phyloP scores from a whole-genome alignment of 2,329 filamentous ascomycete species.

The Orbilia blumenaviensis region DNA sequence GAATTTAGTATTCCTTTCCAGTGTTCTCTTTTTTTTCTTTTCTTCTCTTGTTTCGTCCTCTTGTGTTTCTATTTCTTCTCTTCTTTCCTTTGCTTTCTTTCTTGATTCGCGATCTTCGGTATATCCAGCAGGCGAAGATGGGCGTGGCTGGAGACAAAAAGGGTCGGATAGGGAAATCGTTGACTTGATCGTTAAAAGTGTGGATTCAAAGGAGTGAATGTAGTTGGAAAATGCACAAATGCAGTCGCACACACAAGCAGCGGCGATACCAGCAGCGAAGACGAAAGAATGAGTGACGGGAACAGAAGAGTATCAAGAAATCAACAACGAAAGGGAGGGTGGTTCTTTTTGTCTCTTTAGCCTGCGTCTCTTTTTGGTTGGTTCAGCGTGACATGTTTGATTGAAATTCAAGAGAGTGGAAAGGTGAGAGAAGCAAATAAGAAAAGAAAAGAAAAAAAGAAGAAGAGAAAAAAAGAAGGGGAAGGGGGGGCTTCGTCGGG shows the following conservation, averaged over 20 bases:
- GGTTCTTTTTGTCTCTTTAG: conserved; percentile 42
- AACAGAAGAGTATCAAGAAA: conserved; percentile 23
- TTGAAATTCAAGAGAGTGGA: conserved; percentile 45
- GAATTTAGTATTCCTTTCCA: not conserved
- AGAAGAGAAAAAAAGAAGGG: conserved; percentile 42
- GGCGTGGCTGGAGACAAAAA: conserved; percentile 19
- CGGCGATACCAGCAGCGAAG: conserved; percentile 1
- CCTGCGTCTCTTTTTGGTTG: conserved; percentile 8
- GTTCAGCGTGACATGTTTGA: conserved; percentile 55
- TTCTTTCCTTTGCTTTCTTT: not conserved
- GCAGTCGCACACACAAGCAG: conserved; percentile 2
- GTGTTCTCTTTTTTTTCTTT: no score
- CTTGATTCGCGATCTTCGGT: not conserved
- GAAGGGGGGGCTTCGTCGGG: conserved; percentile 5
- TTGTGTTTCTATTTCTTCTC: not conserved
- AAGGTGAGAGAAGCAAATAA: conserved; percentile 28
- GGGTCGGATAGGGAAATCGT: not conserved
- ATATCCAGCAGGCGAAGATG: not conserved
- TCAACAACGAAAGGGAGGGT: conserved; percentile 38
- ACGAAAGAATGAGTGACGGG: conserved; percentile 36
- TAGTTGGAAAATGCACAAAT: conserved; percentile 37
- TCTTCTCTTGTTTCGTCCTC: not conserved
- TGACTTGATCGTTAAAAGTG: conserved; percentile 21
- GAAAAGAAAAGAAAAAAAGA: conserved; percentile 29
- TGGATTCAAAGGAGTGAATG: conserved; percentile 29